Percentiles rank a stretch among this genome's conserved stretches.
Conservation (phyloP, 106 monocot genomes). For the Allium cepa region DNA sequence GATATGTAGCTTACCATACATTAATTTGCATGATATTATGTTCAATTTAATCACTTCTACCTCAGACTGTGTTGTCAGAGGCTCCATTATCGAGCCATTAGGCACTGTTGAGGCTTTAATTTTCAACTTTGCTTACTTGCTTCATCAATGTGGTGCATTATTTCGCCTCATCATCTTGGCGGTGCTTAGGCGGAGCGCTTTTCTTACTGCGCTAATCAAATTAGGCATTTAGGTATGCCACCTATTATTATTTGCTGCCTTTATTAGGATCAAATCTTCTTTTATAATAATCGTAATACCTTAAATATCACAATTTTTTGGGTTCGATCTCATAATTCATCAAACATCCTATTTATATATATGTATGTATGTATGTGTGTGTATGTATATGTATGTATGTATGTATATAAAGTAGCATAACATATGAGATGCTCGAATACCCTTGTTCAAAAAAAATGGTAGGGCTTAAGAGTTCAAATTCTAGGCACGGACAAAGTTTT, state of each 20-base stretch:
- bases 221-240: background rate
- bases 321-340: constrained; percentile 52
- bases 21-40: background rate
- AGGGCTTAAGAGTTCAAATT: too few species aligned
- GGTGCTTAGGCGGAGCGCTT: background rate
- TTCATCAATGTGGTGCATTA: background rate
- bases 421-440: too few species aligned
- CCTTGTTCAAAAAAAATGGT: too few species aligned
- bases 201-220: background rate
- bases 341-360: constrained; percentile 20
- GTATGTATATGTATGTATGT: too few species aligned
- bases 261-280: too few species aligned
- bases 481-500: too few species aligned
- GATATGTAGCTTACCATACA: background rate
- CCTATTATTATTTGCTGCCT: too few species aligned
- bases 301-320: background rate
- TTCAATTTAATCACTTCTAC: background rate
- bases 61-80: background rate
- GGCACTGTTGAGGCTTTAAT: background rate
- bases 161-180: background rate
- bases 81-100: background rate
- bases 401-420: too few species aligned
- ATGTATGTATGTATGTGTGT: too few species aligned
- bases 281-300: background rate
- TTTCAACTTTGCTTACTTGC: background rate